phyloP scores from a whole-genome alignment of 2,329 filamentous ascomycete species.

The Cladorrhinum sp. region DNA sequence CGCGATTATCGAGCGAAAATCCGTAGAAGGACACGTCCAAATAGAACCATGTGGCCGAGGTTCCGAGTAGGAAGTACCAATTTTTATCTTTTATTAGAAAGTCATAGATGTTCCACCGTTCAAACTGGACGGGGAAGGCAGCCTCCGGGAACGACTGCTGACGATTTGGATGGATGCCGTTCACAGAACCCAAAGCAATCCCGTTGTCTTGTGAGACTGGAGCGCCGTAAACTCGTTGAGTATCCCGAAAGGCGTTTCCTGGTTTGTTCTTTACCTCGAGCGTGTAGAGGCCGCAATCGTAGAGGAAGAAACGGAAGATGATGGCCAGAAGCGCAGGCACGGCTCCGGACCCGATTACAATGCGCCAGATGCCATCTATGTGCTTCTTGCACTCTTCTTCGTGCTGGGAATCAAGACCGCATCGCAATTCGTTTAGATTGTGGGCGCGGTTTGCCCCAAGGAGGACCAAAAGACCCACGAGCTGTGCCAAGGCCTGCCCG shows the following conservation, averaged over 20 bases:
- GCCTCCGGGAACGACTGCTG: conserved; percentile 27
- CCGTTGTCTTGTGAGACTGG: conserved; percentile 30
- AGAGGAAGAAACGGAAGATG: conserved; percentile 64
- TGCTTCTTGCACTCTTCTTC: conserved; percentile 44
- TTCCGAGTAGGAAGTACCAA: conserved; percentile 45
- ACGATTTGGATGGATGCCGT: conserved; percentile 23
- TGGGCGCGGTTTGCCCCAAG: conserved; percentile 44
- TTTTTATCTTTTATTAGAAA: conserved; percentile 50
- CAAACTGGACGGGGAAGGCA: conserved; percentile 47
- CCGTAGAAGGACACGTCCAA: conserved; percentile 58
- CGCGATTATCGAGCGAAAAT: conserved; percentile 48
- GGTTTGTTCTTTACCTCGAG: conserved; percentile 64
- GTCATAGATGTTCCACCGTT: conserved; percentile 45
- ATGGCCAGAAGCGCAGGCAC: conserved; percentile 62
- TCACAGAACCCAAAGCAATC: conserved; percentile 33
- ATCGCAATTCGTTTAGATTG: conserved; percentile 44
- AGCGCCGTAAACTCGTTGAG: conserved; percentile 55
- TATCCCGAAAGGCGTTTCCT: conserved; percentile 56
- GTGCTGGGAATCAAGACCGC: conserved; percentile 45
- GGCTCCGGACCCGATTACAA: conserved; percentile 63
- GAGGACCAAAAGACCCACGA: conserved; percentile 56
- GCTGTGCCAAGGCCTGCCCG: conserved; percentile 62
- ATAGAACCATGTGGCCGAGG: conserved; percentile 51
- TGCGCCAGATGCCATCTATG: conserved; percentile 64
- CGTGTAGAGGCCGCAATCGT: conserved; percentile 63